Percentiles rank a stretch among this genome's conserved stretches.
phyloP scores from a whole-genome alignment of 1,284 basidiomycete genomes.

The Irpex rosettiformis region DNA sequence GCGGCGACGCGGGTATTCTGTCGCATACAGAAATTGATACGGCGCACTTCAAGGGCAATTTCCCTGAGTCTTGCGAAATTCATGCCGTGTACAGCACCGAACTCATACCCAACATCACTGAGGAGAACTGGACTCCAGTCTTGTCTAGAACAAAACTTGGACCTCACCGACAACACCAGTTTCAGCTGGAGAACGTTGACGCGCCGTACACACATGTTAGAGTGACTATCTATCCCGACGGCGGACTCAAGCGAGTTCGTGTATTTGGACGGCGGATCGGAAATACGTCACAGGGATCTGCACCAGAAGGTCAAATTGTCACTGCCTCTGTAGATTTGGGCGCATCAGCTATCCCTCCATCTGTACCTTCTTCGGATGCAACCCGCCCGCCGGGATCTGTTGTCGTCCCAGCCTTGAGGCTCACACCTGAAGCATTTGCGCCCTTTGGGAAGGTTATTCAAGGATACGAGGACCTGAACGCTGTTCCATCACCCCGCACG shows the following conservation, averaged over 20 bases:
- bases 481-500: slow-evolving; percentile 53
- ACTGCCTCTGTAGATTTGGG: slow-evolving; percentile 2
- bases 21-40: slow-evolving; percentile 90
- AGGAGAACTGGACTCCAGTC: slow-evolving; percentile 69
- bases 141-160: slow-evolving; percentile 80
- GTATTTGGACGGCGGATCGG: slow-evolving; percentile 60
- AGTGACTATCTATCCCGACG: slow-evolving; percentile 91
- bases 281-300: background rate
- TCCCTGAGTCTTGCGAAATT: slow-evolving; percentile 85
- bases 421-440: slow-evolving; percentile 80
- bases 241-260: slow-evolving; percentile 91
- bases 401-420: slow-evolving; percentile 63
- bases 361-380: background rate
- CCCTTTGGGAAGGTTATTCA: slow-evolving; percentile 87
- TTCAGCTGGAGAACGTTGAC: slow-evolving; percentile 70
- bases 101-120: slow-evolving; percentile 39
- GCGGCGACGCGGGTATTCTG: slow-evolving; percentile 52
- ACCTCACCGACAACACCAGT: slow-evolving; percentile 87
- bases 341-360: background rate
- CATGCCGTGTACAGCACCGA: slow-evolving; percentile 57
- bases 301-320: slow-evolving; percentile 2
- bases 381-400: slow-evolving; percentile 18
- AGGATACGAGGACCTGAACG: slow-evolving; percentile 66
- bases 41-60: slow-evolving; percentile 95
- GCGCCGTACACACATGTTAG: slow-evolving; percentile 80